A percentile compares a stretch with the other conserved stretches of the same genome.
These are phyloP conservation scores for Clarireedia paspali DNA, from an alignment of 2,329 filamentous ascomycete species.

Conservation along the genomic window DNA sequence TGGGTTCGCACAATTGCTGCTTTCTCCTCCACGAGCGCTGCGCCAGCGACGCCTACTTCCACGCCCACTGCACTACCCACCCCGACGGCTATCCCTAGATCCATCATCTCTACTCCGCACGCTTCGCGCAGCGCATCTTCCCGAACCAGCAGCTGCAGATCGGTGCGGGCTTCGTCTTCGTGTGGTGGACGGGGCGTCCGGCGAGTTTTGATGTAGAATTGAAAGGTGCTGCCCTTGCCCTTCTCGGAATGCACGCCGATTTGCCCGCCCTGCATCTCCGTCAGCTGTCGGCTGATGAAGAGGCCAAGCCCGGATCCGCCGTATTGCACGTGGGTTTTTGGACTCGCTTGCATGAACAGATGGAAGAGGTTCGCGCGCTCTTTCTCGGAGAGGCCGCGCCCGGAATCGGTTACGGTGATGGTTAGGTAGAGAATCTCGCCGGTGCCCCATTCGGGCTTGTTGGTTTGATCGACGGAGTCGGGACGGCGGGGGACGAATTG, in stretches of 20 bases:
- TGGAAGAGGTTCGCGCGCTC: conserved; percentile 72
- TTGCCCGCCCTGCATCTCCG: conserved; percentile 72
- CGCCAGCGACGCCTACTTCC: too few relatives aligned
- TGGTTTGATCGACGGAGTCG: conserved; percentile 21
- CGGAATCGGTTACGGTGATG: conserved; percentile 69
- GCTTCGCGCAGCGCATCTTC: conserved; percentile 4
- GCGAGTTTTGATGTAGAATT: conserved; percentile 57
- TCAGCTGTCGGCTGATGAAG: conserved; percentile 71
- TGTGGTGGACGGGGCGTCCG: conserved; percentile 5
- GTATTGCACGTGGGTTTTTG: conserved; percentile 74
- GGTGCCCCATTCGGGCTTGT: conserved; percentile 49
- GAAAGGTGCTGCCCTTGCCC: conserved; percentile 65
- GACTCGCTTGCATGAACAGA: conserved; percentile 66
- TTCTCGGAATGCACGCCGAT: conserved; percentile 66
- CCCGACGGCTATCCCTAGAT: not conserved
- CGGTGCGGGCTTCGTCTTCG: not conserved
- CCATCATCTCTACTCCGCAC: not conserved
- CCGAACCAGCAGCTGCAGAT: not conserved
- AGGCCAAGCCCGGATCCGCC: conserved; percentile 73
- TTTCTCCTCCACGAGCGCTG: too few relatives aligned
- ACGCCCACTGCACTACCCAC: too few relatives aligned
- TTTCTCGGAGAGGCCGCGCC: conserved; percentile 61
- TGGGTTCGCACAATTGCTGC: too few relatives aligned
- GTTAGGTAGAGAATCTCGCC: conserved; percentile 66
- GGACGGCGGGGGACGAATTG: conserved; percentile 30